phyloP scores from a whole-genome alignment of 225 moss, liverwort and hornwort genomes.

The Asterella californica region DNA sequence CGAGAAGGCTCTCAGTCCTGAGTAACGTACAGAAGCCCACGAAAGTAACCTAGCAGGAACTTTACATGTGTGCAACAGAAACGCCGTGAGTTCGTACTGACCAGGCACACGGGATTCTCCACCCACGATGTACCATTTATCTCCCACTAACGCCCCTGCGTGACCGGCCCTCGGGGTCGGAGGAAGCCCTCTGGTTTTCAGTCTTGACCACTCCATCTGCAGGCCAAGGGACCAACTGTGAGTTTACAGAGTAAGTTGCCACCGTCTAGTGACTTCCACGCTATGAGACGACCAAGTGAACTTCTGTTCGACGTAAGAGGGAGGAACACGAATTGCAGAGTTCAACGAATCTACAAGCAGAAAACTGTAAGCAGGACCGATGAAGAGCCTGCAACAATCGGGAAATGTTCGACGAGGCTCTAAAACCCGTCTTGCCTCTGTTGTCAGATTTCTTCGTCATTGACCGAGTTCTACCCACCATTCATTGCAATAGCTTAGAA shows the following conservation, averaged over 20 bases:
- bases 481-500: too few relatives aligned
- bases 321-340: not conserved
- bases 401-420: too few relatives aligned
- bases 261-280: too few relatives aligned
- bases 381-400: not conserved
- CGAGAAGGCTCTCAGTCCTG: not conserved
- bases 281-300: not conserved
- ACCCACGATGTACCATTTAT: constrained; percentile 90
- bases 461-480: too few relatives aligned
- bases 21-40: not conserved
- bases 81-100: constrained; percentile 15
- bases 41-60: not conserved
- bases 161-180: constrained; percentile 82
- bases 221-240: not conserved
- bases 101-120: constrained; percentile 72
- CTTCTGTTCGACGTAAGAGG: not conserved
- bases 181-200: constrained; percentile 67
- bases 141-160: constrained; percentile 77
- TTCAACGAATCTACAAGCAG: not conserved
- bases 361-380: not conserved
- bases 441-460: too few relatives aligned
- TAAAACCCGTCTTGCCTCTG: too few relatives aligned
- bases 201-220: constrained; percentile 98
- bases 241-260: not conserved
- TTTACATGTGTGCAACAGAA: not conserved